phyloP scores from a whole-genome alignment of 441 rosid species.

The Eugenia klotzschiana region DNA sequence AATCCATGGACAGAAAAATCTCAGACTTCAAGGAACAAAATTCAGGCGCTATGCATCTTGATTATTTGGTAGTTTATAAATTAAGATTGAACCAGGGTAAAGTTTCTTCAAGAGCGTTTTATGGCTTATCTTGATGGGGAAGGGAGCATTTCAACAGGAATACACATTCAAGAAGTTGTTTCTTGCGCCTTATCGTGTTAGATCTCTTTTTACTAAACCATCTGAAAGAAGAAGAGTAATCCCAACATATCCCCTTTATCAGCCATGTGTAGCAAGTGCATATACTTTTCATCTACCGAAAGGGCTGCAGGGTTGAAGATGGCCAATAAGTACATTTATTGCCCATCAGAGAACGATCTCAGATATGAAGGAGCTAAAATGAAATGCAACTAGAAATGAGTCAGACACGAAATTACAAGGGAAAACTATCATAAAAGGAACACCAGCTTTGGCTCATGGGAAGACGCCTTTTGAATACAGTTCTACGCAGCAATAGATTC shows the following conservation, averaged over 20 bases:
- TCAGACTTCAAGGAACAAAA: background rate
- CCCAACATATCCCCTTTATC: too few species aligned
- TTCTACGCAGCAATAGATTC: background rate
- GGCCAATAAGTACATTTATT: background rate
- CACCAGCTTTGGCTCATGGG: background rate
- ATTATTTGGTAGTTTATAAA: background rate
- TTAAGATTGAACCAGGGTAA: too few species aligned
- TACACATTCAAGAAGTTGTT: background rate
- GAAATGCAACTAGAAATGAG: background rate
- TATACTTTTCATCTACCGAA: background rate
- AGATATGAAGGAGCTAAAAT: background rate
- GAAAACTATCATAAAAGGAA: background rate
- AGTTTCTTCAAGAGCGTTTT: background rate
- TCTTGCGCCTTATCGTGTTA: background rate
- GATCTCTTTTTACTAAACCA: background rate
- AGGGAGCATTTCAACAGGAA: background rate
- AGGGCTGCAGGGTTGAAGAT: background rate
- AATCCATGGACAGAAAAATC: background rate
- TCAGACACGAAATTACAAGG: background rate
- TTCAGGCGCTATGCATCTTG: background rate
- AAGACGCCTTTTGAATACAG: background rate
- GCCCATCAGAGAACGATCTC: background rate
- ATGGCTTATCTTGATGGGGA: background rate
- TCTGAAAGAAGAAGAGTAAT: background rate
- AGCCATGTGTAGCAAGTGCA: background rate